Percentiles rank a stretch among this genome's conserved stretches.
phyloP scores from a whole-genome alignment of 805 yeast species.

The Suhomyces vadensis region DNA sequence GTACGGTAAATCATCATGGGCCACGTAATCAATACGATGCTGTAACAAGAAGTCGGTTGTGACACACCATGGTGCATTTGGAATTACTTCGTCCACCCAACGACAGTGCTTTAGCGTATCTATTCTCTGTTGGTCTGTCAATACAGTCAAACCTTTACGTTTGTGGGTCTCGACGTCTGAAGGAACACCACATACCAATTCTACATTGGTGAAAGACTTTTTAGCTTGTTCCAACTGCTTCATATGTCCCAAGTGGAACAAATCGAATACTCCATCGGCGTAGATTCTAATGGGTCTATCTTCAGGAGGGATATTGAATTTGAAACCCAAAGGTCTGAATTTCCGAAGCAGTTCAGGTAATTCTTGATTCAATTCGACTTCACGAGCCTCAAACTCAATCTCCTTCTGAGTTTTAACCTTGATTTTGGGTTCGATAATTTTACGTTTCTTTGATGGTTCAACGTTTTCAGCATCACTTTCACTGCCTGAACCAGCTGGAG shows the following conservation, averaged over 20 bases:
- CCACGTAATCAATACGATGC: slow-evolving; percentile 91
- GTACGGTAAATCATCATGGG: slow-evolving; percentile 96
- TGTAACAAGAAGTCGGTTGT: slow-evolving; percentile 74
- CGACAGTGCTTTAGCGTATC: slow-evolving; percentile 91
- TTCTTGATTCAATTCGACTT: slow-evolving; percentile 59
- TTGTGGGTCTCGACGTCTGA: slow-evolving; percentile 88
- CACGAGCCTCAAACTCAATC: slow-evolving; percentile 45
- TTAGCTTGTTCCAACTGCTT: slow-evolving; percentile 96
- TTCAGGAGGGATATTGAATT: slow-evolving; percentile 77
- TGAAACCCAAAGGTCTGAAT: slow-evolving; percentile 77
- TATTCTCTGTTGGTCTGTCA: slow-evolving; percentile 82
- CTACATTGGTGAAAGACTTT: slow-evolving; percentile 81
- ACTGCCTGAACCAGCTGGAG: slow-evolving; percentile 17
- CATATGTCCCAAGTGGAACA: slow-evolving; percentile 98
- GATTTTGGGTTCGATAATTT: slow-evolving; percentile 14
- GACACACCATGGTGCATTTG: slow-evolving; percentile 94
- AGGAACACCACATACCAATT: slow-evolving; percentile 88
- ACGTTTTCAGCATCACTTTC: slow-evolving; percentile 21
- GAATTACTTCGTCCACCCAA: slow-evolving; percentile 97
- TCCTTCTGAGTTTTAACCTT: slow-evolving; percentile 27
- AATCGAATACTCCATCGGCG: slow-evolving; percentile 97
- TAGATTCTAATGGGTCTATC: slow-evolving; percentile 90
- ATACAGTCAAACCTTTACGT: slow-evolving; percentile 89
- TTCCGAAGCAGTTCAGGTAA: slow-evolving; percentile 71
- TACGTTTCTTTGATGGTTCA: slow-evolving; percentile 17